Evolutionary conservation across 768 basidiomycete genomes (phyloP).

Genomic region (Cubamyces sp.): DNA sequence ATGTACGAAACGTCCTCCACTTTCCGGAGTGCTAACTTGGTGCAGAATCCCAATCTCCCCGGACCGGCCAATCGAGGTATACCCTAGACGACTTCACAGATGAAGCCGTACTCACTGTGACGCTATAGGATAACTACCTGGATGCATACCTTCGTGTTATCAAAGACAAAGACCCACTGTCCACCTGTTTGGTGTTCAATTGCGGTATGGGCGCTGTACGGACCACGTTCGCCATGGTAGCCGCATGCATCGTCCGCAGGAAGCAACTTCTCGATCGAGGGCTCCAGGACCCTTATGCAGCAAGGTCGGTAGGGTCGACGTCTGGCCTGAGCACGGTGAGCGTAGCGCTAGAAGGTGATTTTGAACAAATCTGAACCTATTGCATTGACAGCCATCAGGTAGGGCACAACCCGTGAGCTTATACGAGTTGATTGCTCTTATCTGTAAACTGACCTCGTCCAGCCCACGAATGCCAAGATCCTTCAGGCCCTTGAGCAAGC

Average conservation of each 20-base stretch:
- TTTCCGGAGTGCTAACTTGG: background rate
- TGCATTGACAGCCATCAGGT: constrained; percentile 28
- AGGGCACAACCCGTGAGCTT: constrained; percentile 15
- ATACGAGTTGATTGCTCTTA: background rate
- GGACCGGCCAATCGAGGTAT: constrained; percentile 83
- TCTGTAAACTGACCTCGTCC: background rate
- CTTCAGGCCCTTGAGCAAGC: constrained; percentile 72
- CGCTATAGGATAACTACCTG: constrained; percentile 82
- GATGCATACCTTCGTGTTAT: constrained; percentile 91
- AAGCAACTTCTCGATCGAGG: constrained; percentile 66
- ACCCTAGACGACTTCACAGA: background rate
- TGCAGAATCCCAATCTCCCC: constrained; percentile 92
- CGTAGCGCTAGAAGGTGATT: background rate
- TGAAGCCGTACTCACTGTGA: background rate
- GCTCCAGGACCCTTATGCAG: constrained; percentile 76
- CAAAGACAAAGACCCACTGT: constrained; percentile 73
- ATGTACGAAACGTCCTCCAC: constrained; percentile 22
- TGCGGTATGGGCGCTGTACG: constrained; percentile 98
- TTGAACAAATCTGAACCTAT: background rate
- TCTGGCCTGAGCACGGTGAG: constrained; percentile 57
- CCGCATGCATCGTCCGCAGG: constrained; percentile 83
- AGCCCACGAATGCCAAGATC: constrained; percentile 62
- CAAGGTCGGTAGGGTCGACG: constrained; percentile 36
- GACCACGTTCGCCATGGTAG: constrained; percentile 97
- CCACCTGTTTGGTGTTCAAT: constrained; percentile 87